Percentiles rank a stretch among this genome's conserved stretches.
phyloP scores from a whole-genome alignment of 805 yeast species.

The Wickerhamomyces rabaulensis region DNA sequence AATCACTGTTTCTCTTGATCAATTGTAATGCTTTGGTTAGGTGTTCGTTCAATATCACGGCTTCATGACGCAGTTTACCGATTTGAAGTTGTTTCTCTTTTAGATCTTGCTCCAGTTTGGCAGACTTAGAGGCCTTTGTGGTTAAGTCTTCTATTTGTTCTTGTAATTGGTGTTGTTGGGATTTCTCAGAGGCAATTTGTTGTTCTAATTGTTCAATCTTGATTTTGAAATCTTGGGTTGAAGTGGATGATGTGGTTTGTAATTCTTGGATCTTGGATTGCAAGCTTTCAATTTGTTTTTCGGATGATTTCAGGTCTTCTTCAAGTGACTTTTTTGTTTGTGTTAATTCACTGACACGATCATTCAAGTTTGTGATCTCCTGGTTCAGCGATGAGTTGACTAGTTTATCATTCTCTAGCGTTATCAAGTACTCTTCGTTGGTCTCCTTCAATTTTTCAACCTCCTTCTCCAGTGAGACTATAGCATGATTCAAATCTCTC shows the following conservation, averaged over 20 bases:
- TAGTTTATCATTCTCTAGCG: slow-evolving; percentile 29
- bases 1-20: slow-evolving; percentile 70
- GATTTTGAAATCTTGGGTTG: slow-evolving; percentile 3
- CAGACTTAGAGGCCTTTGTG: slow-evolving; percentile 18
- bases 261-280: slow-evolving; percentile 1
- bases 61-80: slow-evolving; percentile 92
- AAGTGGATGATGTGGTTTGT: slow-evolving; percentile 3
- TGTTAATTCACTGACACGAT: slow-evolving; percentile 8
- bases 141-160: slow-evolving; percentile 19
- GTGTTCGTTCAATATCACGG: slow-evolving; percentile 89
- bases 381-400: slow-evolving; percentile 30
- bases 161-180: slow-evolving; percentile 21
- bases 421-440: slow-evolving; percentile 34
- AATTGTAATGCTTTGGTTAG: slow-evolving; percentile 86
- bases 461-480: slow-evolving; percentile 31
- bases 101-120: slow-evolving; percentile 45
- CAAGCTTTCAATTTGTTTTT: slow-evolving; percentile 2
- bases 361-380: slow-evolving; percentile 32
- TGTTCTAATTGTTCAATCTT: slow-evolving; percentile 9
- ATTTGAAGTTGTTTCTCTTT: slow-evolving; percentile 72
- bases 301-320: not conserved
- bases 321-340: slow-evolving; percentile 1
- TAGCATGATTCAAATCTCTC: slow-evolving; percentile 5
- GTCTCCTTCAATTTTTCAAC: slow-evolving; percentile 33
- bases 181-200: slow-evolving; percentile 26